Percentiles rank a stretch among this genome's conserved stretches.
Conservation (phyloP, 1,139 yeast genomes). For the Sugiyamaella pinicola region DNA sequence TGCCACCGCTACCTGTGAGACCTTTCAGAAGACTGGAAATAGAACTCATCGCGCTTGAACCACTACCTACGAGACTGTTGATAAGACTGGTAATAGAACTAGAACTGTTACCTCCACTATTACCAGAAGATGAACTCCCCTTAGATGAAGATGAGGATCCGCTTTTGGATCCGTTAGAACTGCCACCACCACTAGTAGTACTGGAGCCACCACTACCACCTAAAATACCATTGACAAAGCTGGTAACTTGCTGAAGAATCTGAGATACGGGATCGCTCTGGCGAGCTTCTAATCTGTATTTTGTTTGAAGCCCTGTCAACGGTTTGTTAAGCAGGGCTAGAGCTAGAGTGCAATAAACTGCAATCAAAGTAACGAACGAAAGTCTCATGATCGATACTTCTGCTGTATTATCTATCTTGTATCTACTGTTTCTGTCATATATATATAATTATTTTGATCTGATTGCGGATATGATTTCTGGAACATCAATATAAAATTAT, state of each 20-base stretch:
- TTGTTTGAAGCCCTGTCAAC: not conserved
- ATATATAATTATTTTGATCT: not conserved
- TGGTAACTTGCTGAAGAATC: not conserved
- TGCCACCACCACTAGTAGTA: not conserved
- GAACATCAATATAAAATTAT: not conserved
- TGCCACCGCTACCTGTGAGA: not conserved
- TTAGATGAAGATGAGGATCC: not conserved
- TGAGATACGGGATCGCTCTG: constrained; percentile 3
- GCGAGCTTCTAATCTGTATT: not conserved
- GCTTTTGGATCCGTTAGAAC: not conserved
- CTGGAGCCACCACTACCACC: not conserved
- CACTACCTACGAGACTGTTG: not conserved
- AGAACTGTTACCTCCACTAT: not conserved
- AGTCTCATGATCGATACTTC: not conserved
- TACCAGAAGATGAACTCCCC: not conserved
- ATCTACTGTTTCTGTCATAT: not conserved
- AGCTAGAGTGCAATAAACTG: not conserved
- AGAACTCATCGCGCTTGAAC: too few species aligned
- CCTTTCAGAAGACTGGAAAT: not conserved
- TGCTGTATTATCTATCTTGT: not conserved
- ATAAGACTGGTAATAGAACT: not conserved
- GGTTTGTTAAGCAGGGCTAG: constrained; percentile 6
- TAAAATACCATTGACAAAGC: not conserved
- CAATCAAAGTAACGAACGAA: not conserved
- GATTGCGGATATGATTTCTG: not conserved